These are phyloP conservation scores for Chrysoporthe puriensis DNA, from an alignment of 2,329 filamentous ascomycete species.

Conservation along the genomic window DNA sequence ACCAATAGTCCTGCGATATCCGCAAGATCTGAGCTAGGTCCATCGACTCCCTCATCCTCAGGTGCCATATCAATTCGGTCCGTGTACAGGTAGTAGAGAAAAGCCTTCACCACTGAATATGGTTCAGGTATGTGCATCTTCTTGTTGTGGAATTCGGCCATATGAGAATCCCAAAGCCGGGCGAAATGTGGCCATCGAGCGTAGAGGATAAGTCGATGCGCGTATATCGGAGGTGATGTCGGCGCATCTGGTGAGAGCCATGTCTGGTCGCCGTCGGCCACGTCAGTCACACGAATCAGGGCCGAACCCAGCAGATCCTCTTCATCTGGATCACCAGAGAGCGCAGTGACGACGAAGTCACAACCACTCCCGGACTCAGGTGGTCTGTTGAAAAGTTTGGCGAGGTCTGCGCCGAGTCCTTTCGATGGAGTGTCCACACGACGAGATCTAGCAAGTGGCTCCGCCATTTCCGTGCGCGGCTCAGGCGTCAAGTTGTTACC, in stretches of 20 bases:
- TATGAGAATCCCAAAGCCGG: constrained; percentile 87
- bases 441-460: constrained; percentile 52
- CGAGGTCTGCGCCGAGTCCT: constrained; percentile 81
- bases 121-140: constrained; percentile 98
- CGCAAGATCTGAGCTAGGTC: constrained; percentile 75
- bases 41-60: constrained; percentile 54
- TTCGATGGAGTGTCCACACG: constrained; percentile 60
- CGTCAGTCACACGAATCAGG: constrained; percentile 50
- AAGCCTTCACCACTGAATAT: constrained; percentile 90
- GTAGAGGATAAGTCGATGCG: constrained; percentile 92
- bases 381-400: constrained; percentile 82
- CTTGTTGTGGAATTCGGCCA: constrained; percentile 96
- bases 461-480: constrained; percentile 50
- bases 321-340: constrained; percentile 75
- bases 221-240: constrained; percentile 84
- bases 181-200: constrained; percentile 97
- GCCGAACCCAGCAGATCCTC: constrained; percentile 63
- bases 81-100: constrained; percentile 95
- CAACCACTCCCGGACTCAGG: constrained; percentile 84
- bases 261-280: constrained; percentile 47
- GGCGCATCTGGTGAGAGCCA: constrained; percentile 65
- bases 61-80: constrained; percentile 74
- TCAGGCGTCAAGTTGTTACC: constrained; percentile 73
- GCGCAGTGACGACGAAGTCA: constrained; percentile 89
- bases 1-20: constrained; percentile 94